Evolutionary conservation across 441 rosid genomes (phyloP).

Genomic region (Erysimum cheiri): DNA sequence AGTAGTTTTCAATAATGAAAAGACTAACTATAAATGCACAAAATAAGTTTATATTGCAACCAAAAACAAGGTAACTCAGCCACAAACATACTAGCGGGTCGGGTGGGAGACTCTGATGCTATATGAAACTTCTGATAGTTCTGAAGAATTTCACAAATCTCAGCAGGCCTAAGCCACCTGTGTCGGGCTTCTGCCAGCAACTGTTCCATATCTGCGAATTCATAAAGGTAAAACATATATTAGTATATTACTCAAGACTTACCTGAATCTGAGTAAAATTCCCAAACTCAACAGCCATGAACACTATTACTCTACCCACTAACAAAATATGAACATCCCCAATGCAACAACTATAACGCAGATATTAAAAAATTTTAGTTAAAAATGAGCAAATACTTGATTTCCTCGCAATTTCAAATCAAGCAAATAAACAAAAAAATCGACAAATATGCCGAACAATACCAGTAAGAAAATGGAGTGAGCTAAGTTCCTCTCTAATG

Average conservation of each 20-base stretch:
- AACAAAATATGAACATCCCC: constrained; percentile 15
- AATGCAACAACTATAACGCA: not conserved
- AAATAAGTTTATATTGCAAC: not conserved
- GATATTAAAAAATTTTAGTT: constrained; percentile 3
- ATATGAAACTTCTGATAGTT: constrained; percentile 81
- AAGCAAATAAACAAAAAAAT: not conserved
- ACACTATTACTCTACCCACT: not conserved
- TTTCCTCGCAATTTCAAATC: constrained; percentile 11
- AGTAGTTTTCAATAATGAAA: not conserved
- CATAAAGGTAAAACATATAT: not conserved
- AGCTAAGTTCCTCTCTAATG: constrained; percentile 3
- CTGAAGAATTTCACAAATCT: constrained; percentile 93
- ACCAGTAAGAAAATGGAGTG: constrained; percentile 20
- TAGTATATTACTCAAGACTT: constrained; percentile 16
- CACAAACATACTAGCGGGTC: constrained; percentile 76
- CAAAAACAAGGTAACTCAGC: not conserved
- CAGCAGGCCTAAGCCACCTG: constrained; percentile 97
- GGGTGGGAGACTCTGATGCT: constrained; percentile 74
- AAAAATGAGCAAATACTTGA: not conserved
- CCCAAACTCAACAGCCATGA: constrained; percentile 2
- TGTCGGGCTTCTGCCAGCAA: constrained; percentile 81
- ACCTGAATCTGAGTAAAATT: not conserved
- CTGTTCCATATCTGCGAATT: constrained; percentile 72
- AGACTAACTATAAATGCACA: not conserved
- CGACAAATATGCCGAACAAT: constrained; percentile 14